Conservation (phyloP, 2,329 filamentous ascomycete genomes). For the Sporothrix pseudoabietina region DNA sequence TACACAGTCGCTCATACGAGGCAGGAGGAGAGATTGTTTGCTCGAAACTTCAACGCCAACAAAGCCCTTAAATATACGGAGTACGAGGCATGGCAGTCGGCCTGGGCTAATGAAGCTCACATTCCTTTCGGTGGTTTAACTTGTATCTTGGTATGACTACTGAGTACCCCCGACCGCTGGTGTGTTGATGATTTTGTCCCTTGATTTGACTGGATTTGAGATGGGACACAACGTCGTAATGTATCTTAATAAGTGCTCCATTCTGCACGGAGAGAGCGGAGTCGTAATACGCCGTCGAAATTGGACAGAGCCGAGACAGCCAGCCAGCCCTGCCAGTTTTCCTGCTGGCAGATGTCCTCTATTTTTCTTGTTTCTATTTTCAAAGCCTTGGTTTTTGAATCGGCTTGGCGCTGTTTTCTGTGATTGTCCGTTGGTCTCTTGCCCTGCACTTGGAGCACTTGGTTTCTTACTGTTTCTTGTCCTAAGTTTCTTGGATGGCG, state of each 20-base stretch:
- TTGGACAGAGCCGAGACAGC: neutral
- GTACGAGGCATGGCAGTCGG: neutral
- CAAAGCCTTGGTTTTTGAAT: neutral
- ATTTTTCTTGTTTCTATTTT: conserved; percentile 5
- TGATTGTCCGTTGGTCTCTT: neutral
- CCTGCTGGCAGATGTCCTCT: neutral
- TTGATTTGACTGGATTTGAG: neutral
- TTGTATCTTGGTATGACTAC: neutral
- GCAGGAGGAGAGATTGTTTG: neutral
- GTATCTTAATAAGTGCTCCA: neutral
- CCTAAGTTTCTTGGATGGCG: neutral
- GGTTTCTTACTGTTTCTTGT: neutral
- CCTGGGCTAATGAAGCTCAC: neutral
- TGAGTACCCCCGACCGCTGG: too few species aligned
- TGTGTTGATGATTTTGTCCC: too few species aligned
- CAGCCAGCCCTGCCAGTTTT: neutral
- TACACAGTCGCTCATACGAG: neutral
- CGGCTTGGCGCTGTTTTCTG: neutral
- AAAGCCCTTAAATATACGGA: neutral
- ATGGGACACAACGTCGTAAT: neutral
- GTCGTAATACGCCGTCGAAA: neutral
- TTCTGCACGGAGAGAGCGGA: neutral
- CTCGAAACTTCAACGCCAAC: neutral
- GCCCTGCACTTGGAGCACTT: neutral
- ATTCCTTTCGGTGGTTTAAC: neutral